These are phyloP conservation scores for Trichosporon asahii DNA, from an alignment of 1,284 basidiomycete species.

Conservation along the genomic window DNA sequence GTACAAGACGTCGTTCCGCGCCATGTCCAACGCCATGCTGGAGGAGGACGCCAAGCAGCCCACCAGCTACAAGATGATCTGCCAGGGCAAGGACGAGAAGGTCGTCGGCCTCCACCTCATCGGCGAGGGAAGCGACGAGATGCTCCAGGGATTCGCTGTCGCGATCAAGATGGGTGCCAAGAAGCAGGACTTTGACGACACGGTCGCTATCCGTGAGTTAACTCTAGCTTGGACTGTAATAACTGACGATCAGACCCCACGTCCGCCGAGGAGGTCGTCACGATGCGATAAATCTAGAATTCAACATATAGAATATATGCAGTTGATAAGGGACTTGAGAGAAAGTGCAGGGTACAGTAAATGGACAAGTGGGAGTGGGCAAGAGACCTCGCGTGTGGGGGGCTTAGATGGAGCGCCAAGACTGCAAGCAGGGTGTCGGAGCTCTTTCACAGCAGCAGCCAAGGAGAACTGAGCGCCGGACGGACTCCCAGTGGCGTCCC, in stretches of 20 bases:
- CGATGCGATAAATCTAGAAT: slow-evolving; percentile 30
- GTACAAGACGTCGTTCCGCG: slow-evolving; percentile 72
- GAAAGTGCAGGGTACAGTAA: too few relatives aligned
- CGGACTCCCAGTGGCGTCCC: too few relatives aligned
- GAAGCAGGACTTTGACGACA: slow-evolving; percentile 80
- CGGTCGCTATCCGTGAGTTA: slow-evolving; percentile 72
- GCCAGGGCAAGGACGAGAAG: slow-evolving; percentile 80
- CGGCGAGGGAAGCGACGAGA: slow-evolving; percentile 84
- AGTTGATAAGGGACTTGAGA: too few relatives aligned
- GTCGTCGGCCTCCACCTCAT: slow-evolving; percentile 94
- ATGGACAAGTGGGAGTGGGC: too few relatives aligned
- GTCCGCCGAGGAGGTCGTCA: slow-evolving; percentile 51
- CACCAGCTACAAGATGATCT: slow-evolving; percentile 86
- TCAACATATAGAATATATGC: not conserved
- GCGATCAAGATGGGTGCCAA: slow-evolving; percentile 93
- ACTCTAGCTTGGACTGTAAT: not conserved
- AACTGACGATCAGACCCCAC: slow-evolving; percentile 43
- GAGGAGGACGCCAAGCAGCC: slow-evolving; percentile 81
- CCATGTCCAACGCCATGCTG: slow-evolving; percentile 84
- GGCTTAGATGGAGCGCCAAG: too few relatives aligned
- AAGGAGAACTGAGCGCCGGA: too few relatives aligned
- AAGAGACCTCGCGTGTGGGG: too few relatives aligned
- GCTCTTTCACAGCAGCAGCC: too few relatives aligned
- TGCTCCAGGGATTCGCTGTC: slow-evolving; percentile 84
- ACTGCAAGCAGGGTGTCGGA: too few relatives aligned